Evolutionary conservation across 2,329 filamentous ascomycete genomes (phyloP).

Genomic region (Penicillium sp.): DNA sequence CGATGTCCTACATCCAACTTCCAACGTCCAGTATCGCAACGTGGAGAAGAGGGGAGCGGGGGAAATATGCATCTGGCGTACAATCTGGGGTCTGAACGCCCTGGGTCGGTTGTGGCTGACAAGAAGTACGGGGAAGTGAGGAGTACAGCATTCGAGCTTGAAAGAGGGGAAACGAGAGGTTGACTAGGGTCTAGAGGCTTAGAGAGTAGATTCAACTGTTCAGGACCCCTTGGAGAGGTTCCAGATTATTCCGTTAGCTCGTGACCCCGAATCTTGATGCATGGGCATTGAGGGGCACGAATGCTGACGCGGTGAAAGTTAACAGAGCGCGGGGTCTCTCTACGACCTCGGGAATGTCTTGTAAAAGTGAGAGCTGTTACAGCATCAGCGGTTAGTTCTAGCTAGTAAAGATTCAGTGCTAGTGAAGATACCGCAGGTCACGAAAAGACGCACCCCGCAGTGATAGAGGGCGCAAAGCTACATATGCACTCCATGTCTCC

Average conservation of each 20-base stretch:
- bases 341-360: not conserved
- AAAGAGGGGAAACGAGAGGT: not conserved
- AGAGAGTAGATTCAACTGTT: too few relatives aligned
- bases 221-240: slow-evolving; percentile 7
- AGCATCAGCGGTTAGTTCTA: slow-evolving; percentile 6
- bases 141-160: slow-evolving; percentile 2
- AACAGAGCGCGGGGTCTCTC: slow-evolving; percentile 8
- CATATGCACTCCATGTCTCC: not conserved
- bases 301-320: slow-evolving; percentile 6
- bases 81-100: slow-evolving; percentile 11
- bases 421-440: too few relatives aligned
- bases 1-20: not conserved
- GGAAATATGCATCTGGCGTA: slow-evolving; percentile 1
- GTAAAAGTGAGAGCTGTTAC: slow-evolving; percentile 12
- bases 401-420: not conserved
- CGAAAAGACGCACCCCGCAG: slow-evolving; percentile 28
- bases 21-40: not conserved
- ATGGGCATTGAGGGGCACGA: slow-evolving; percentile 8
- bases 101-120: slow-evolving; percentile 16
- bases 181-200: not conserved
- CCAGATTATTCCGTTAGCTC: slow-evolving; percentile 10
- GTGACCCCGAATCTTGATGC: slow-evolving; percentile 2
- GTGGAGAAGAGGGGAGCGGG: not conserved
- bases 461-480: not conserved
- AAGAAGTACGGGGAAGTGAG: slow-evolving; percentile 4